Evolutionary conservation across 192 early-diverging fungal genomes (phyloP).

Genomic region (Umbelopsis sp.): DNA sequence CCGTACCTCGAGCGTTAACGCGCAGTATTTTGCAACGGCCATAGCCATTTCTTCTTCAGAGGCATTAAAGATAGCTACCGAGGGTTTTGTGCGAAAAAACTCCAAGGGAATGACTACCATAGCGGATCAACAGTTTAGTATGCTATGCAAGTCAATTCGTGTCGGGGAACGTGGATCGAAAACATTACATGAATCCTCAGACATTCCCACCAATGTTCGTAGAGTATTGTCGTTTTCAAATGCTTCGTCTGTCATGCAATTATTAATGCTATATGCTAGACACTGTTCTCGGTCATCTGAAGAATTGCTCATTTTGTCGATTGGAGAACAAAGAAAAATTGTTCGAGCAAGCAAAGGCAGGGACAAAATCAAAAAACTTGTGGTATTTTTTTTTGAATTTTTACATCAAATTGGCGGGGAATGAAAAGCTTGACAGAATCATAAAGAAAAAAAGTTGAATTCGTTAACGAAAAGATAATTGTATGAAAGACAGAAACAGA

Average conservation of each 20-base stretch:
- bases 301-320: background rate
- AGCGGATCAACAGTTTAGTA: background rate
- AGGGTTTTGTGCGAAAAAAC: background rate
- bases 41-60: background rate
- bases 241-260: conserved; percentile 7
- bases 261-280: background rate
- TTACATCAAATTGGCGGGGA: conserved; percentile 15
- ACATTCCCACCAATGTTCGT: background rate
- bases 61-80: background rate
- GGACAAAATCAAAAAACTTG: background rate
- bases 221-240: background rate
- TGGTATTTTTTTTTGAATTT: conserved; percentile 4
- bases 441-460: background rate
- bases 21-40: background rate
- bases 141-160: background rate
- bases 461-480: background rate
- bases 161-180: too few species aligned
- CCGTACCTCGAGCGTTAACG: background rate
- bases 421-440: background rate
- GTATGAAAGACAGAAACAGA: background rate
- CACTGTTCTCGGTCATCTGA: background rate
- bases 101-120: background rate
- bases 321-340: conserved; percentile 16
- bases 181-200: conserved; percentile 5
- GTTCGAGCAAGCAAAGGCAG: background rate